Base-by-base conservation (phyloP, 768 basidiomycete species). In the Cubamyces sp. region DNA sequence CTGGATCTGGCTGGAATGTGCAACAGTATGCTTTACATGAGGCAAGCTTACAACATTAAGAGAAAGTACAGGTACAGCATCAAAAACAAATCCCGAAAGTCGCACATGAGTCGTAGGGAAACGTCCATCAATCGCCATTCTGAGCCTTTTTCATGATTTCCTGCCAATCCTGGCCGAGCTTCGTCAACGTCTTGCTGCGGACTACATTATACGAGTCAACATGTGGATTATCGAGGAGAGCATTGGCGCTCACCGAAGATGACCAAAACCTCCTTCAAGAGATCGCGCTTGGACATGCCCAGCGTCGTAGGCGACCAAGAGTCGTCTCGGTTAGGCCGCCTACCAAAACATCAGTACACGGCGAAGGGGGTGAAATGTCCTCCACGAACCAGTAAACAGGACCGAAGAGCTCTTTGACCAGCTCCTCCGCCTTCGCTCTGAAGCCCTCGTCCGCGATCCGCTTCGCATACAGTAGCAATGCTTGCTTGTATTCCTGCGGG, bases 391-490 rank as follows among this genome's bases (percentile, higher is more conserved):
- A 90, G 75, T 92, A 96, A 41, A 95, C 77, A 0, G 95, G 96
- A 16, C 96, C 95, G 68, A 91, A 87, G 54, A 98, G 79, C 65
- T 98, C 97, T 74, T 84, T 89, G 52, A 96, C 84, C 57, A 99
- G 74, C 73, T 98, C 96, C 73, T 97, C 96, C 18, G 87, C 95
- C 73, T 96, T 94, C 40, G 79, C 89, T 63, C 84, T 79, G 73
- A 94, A 94, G 0, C 91, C 94, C 72, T 96, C 94, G 65, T 97
- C 92, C 39, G 90, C 93, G 43, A 98, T 79, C 76, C 85, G 87
- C 78, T 84, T 90, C 40, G 93, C 88, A 72, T 97, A 98, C 66
- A 85, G 66, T 57, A 87, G 66, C 66, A 98, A 71, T 57, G 84
- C 85, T 68, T 87, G 83, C 73, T 87, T 91, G 75, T 92, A 97